Percentiles rank a stretch among this genome's conserved stretches.
Conservation (phyloP, 2,329 filamentous ascomycete species). For the Pseudogymnoascus destructans region DNA sequence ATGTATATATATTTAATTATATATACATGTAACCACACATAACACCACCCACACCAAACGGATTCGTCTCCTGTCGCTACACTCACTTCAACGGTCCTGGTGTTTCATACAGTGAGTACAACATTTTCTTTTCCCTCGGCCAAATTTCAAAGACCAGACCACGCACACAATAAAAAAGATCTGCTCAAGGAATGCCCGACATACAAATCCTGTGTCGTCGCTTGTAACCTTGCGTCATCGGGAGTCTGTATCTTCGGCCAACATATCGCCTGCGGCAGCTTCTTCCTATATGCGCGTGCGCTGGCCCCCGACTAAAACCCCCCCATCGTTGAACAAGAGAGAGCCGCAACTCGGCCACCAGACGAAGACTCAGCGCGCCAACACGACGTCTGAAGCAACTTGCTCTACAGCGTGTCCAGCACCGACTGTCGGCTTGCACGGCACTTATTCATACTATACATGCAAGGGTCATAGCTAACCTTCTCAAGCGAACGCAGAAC, state of each 20-base stretch:
- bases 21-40: constrained; percentile 1
- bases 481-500: neutral
- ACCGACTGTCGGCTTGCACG: neutral
- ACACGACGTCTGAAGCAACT: neutral
- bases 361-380: neutral
- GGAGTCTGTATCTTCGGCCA: neutral
- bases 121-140: neutral
- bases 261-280: neutral
- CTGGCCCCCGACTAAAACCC: neutral
- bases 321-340: neutral
- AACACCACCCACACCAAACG: neutral
- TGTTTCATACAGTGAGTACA: constrained; percentile 1
- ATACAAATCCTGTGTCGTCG: neutral
- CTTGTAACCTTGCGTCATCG: neutral
- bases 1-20: constrained; percentile 5
- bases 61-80: neutral
- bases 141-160: neutral
- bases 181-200: neutral
- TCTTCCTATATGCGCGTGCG: neutral
- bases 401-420: neutral
- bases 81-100: neutral
- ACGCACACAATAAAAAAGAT: neutral
- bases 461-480: neutral
- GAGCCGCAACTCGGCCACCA: neutral
- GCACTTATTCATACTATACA: neutral